Evolutionary conservation across 1,284 basidiomycete species (phyloP), one percentile per base, ranked within the genome.

Genomic region (Cryptococcus floricola): DNA sequence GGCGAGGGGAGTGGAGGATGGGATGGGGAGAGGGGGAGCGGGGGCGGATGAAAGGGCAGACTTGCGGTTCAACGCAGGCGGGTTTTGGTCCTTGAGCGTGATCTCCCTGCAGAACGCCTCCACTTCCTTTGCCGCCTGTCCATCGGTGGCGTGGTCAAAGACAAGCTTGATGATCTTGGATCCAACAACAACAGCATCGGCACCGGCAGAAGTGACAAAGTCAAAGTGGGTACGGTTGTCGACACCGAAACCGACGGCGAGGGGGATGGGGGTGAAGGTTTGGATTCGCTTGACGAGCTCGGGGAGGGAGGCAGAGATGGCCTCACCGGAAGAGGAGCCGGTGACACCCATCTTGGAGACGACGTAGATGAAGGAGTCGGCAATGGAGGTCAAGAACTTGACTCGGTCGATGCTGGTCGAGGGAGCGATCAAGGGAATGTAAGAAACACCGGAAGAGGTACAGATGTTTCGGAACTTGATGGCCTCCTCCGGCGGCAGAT

Each of bases 341-440:
- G 95, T 98, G 1, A 91, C 95, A 28, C 95, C 95, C 93, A 98
- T 98, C 90, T 90, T 91, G 39, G 90, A 93, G 10, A 96, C 91
- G 53, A 98, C 87, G 75, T 99, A 99, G 67, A 99, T 92, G 81
- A 98, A 98, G 4, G 89, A 87, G 76, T 98, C 95, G 23, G 96
- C 94, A 62, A 98, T 95, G 8, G 87, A 86, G 5, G 90, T 81
- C 37, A 99, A 82, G 79, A 96, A 95, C 70, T 89, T 86, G 72
- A 98, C 90, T 41, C 96, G 88, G 56, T 84, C 80, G 47, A 88
- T 80, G 18, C 88, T 87, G 1, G 96, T 98, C 1, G 92, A 95
- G 4, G 96, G 96, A 1, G 95, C 94, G 64, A 99, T 88, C 39
- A 99, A 80, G 5, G 96, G 96, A 12, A 99, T 87, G 72, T 95